Evolutionary conservation across 345 rosid species (phyloP), one percentile per base, ranked within the genome.

Genomic region (Garcia nutans): DNA sequence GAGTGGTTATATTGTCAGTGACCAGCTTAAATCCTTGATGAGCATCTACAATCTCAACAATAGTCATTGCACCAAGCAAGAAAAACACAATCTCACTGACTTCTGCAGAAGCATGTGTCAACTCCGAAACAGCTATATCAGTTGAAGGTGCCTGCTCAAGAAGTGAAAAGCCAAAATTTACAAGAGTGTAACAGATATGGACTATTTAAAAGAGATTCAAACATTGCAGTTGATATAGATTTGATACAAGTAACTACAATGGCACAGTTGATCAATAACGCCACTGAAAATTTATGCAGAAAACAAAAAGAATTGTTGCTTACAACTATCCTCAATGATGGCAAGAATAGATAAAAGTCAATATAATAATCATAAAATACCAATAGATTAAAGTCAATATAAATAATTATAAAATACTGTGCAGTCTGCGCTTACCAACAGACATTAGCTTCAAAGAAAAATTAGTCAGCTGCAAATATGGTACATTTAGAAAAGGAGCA

Each of bases 11-110:
- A 84, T 88, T 92, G 84, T 96, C 98, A 28, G 98, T 96, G 75
- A 96, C 98, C 59, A 96, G 86, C 87, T 96, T 96, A 88, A 96
- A 96, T 71, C 99, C 99, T 90, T 96, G 99, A 85, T 96, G 99
- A 69, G 99, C 98, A 83, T 96, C 99, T 67, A 96, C 93, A 69
- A 95, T 93, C 89, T 95, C 97, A 52, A 93, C 98, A 33, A 96
- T 96, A 59, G 99, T 96, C 99, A 96, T 96, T 26, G 99, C 99
- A 15, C 99, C 99, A 13, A 96, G 97, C 84, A 96, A 78, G 90
- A 96, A 96, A 76, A 96, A 93, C 2, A 96, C 99, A 73, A 96
- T 93, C 78, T 93, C 95, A 80, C 96, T 93, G 74, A 92, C 99
- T 93, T 93, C 97, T 31, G 91, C 96, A 58, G 93, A 90, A 80